Evolutionary conservation across 148 eudicot species (phyloP).

Genomic region (Rhododendron kiyosumense): DNA sequence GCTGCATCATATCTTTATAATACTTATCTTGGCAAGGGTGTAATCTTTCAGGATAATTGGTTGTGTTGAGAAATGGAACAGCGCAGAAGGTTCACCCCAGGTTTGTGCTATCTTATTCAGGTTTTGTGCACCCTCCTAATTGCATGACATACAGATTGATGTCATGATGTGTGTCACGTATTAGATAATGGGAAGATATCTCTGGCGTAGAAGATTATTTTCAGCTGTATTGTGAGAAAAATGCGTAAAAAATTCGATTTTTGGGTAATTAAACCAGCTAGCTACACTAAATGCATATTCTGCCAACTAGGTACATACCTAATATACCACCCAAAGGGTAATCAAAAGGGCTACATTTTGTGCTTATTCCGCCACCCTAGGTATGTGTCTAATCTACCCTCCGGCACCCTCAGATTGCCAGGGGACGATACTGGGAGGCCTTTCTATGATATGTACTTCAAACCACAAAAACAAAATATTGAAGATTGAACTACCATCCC

Average conservation of each 20-base stretch:
- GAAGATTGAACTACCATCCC: background rate
- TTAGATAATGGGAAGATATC: background rate
- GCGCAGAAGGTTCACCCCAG: slow-evolving; percentile 83
- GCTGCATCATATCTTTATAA: background rate
- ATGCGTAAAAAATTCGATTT: background rate
- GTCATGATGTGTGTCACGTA: background rate
- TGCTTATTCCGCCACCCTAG: background rate
- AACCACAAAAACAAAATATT: background rate
- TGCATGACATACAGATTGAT: background rate
- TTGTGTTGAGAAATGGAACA: slow-evolving; percentile 88
- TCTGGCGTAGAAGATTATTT: background rate
- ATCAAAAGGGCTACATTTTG: background rate
- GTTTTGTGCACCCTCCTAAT: background rate
- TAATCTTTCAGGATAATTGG: slow-evolving; percentile 72
- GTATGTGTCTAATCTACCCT: background rate
- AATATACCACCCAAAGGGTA: background rate
- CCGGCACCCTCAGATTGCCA: background rate
- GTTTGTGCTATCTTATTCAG: slow-evolving; percentile 23
- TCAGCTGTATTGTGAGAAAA: background rate
- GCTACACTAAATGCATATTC: background rate
- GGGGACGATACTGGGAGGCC: background rate
- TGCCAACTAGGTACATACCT: background rate
- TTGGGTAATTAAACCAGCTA: background rate
- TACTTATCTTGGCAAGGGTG: slow-evolving; percentile 3
- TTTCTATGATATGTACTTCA: background rate